phyloP scores from a whole-genome alignment of 2,329 filamentous ascomycete genomes.

The Cladophialophora exuberans region DNA sequence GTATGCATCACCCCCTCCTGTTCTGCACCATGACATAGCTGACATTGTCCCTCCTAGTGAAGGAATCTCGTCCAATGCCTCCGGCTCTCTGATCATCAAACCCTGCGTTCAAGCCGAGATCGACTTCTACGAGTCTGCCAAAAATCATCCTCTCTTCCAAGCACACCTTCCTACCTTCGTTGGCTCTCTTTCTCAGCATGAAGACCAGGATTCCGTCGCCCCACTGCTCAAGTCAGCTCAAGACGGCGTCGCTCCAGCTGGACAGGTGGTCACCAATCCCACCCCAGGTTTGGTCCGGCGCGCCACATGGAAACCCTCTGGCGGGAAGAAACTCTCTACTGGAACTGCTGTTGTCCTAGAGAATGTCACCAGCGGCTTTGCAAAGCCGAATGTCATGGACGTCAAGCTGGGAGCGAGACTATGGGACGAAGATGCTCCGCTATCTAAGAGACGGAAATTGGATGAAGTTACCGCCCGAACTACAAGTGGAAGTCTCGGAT shows the following conservation, averaged over 20 bases:
- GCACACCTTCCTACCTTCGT: constrained; percentile 83
- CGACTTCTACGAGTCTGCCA: constrained; percentile 80
- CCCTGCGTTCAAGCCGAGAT: constrained; percentile 87
- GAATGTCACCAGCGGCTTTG: constrained; percentile 80
- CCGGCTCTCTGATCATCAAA: constrained; percentile 89
- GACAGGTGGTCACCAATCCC: constrained; percentile 34
- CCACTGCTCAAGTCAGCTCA: constrained; percentile 51
- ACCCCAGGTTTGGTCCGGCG: constrained; percentile 27
- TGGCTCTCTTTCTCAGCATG: constrained; percentile 74
- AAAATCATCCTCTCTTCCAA: constrained; percentile 70
- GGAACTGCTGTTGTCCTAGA: constrained; percentile 81
- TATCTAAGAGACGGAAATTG: constrained; percentile 39
- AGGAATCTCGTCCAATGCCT: constrained; percentile 81
- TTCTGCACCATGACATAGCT: constrained; percentile 1
- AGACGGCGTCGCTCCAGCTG: constrained; percentile 42
- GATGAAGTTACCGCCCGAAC: constrained; percentile 27
- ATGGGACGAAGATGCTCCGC: constrained; percentile 73
- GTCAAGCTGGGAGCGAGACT: constrained; percentile 85
- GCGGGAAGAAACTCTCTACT: constrained; percentile 70
- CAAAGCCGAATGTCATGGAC: constrained; percentile 85
- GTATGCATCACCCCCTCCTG: constrained; percentile 42
- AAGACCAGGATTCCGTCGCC: constrained; percentile 46
- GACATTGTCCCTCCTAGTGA: constrained; percentile 61
- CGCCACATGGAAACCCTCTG: constrained; percentile 51
- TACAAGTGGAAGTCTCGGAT: constrained; percentile 54